Base-by-base conservation (phyloP, 306 rosid species). In the Prunus fruticosa region DNA sequence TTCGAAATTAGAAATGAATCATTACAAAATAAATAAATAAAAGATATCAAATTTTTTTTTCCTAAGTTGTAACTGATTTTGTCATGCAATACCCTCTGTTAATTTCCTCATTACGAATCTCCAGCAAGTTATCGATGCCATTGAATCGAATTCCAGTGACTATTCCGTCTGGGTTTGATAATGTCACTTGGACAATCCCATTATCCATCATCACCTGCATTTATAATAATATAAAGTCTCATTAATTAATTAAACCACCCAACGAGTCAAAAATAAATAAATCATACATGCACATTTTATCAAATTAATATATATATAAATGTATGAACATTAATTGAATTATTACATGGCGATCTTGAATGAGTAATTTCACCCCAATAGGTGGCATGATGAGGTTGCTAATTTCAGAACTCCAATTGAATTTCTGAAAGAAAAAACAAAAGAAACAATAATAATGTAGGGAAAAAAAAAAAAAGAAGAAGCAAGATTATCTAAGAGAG, bases 81-180 rank as follows among this genome's bases (percentile, higher is more conserved):
- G 5, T 69, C 60, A 69, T 14, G 73, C 58, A 51, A 70, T 83
- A 93, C 97, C 97, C 96, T 87, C 96, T 82, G 56, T 93, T 69
- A 34, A 69, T 71, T 50, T 70, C 82, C 0, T 73, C 72, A 15
- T 79, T 86, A 56, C 50, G 88, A 50, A 49, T 67, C 78, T 90
- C 94, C 62, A 94, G 96, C 77, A 94, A 66, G 82, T 94, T 94
- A 74, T 90, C 91, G 64, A 91, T 67, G 75, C 86, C 97, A 71
- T 85, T 86, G 38, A 84, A 94, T 25, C 77, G 77, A 20, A 94
- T 86, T 78, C 91, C 88, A 18, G 87, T 90, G 14, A 91, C 94
- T 28, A 87, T 75, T 77, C 98, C 98, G 38, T 71, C 86, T 0
- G 97, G 98, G 14, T 90, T 91, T 5, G 97, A 90, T n/a, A 94